These are phyloP conservation scores for Phaeophleospora eucalypticola DNA, from an alignment of 2,329 filamentous ascomycete species.

Conservation along the genomic window DNA sequence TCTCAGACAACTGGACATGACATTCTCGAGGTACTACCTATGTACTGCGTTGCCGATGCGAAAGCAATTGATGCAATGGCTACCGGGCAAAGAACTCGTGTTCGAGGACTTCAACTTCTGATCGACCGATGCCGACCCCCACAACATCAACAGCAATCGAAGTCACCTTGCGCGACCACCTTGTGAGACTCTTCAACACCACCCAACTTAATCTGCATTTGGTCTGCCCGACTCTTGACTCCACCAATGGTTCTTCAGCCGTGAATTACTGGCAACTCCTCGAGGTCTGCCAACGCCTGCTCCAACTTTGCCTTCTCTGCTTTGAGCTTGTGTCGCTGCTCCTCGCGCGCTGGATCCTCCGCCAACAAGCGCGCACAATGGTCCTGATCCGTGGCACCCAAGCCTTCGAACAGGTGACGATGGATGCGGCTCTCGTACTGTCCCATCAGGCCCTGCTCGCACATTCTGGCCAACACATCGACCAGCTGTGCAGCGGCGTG, in stretches of 20 bases:
- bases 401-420: slow-evolving; percentile 7
- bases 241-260: background rate
- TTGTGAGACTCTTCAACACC: no score
- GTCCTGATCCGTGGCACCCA: slow-evolving; percentile 14
- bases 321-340: slow-evolving; percentile 23
- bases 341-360: slow-evolving; percentile 33
- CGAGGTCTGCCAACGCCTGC: slow-evolving; percentile 27
- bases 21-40: slow-evolving; percentile 52
- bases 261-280: slow-evolving; percentile 9
- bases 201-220: background rate
- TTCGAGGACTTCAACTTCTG: slow-evolving; percentile 51
- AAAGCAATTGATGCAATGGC: slow-evolving; percentile 47
- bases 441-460: slow-evolving; percentile 23
- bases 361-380: slow-evolving; percentile 30
- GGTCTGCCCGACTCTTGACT: background rate
- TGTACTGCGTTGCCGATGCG: slow-evolving; percentile 54
- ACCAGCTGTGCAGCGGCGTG: slow-evolving; percentile 62
- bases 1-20: slow-evolving; percentile 34
- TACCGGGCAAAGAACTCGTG: slow-evolving; percentile 43
- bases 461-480: slow-evolving; percentile 43
- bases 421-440: slow-evolving; percentile 12
- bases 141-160: no score
- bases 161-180: no score
- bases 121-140: slow-evolving; percentile 4
- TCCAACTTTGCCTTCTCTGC: slow-evolving; percentile 29